Evolutionary conservation across 1,284 basidiomycete genomes (phyloP).

Genomic region (Rhodotorula sp.): DNA sequence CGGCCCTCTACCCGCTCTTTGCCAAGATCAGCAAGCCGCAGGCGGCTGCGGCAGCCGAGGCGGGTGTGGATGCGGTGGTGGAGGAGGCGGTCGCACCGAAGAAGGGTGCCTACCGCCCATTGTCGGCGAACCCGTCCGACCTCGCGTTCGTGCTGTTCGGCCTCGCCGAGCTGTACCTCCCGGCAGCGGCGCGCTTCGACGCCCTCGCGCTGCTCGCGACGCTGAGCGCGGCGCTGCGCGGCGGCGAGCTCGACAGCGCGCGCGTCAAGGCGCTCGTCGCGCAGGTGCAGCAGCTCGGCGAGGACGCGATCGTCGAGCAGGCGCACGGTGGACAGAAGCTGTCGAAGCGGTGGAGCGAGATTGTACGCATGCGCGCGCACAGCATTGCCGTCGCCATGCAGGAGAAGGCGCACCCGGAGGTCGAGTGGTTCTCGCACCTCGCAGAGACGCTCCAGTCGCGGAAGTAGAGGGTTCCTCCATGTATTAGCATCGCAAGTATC

Average conservation of each 20-base stretch:
- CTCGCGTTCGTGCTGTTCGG: constrained; percentile 8
- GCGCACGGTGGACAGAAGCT: not conserved
- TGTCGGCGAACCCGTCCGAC: not conserved
- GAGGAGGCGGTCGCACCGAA: not conserved
- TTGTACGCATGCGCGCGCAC: constrained; percentile 14
- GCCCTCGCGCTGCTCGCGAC: constrained; percentile 21
- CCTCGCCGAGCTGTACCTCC: constrained; percentile 9
- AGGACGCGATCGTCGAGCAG: constrained; percentile 13
- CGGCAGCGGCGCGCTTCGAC: not conserved
- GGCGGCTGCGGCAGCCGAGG: not conserved
- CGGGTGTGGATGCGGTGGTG: not conserved
- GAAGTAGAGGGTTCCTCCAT: not conserved
- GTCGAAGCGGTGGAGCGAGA: not conserved
- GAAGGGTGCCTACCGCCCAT: not conserved
- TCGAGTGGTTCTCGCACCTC: constrained; percentile 31
- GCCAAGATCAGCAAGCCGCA: constrained; percentile 1
- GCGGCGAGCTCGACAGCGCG: not conserved
- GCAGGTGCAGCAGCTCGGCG: not conserved
- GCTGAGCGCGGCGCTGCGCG: constrained; percentile 5
- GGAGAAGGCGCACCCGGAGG: constrained; percentile 2
- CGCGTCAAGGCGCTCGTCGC: constrained; percentile 1
- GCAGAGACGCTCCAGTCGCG: constrained; percentile 10
- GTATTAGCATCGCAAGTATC: not conserved
- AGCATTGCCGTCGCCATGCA: constrained; percentile 9
- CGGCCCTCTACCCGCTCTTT: constrained; percentile 20